A percentile compares a stretch with the other conserved stretches of the same genome.
phyloP scores from a whole-genome alignment of 1,284 basidiomycete genomes.

The Quambalaria eucalypti region DNA sequence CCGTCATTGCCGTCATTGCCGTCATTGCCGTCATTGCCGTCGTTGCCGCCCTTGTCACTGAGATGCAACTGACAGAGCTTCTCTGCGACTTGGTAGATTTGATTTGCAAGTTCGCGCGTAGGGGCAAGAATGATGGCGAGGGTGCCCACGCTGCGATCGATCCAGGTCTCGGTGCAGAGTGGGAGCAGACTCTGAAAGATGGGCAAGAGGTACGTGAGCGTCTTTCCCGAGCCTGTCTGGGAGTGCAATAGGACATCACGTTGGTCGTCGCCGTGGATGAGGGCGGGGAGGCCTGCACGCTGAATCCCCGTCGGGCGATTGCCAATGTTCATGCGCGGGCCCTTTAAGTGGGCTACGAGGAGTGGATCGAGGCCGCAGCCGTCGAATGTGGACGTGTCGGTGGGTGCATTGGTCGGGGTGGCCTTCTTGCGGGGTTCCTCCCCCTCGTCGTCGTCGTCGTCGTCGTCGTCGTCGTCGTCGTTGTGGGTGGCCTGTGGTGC shows the following conservation, averaged over 20 bases:
- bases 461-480: slow-evolving; percentile 12
- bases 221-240: slow-evolving; percentile 97
- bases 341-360: slow-evolving; percentile 65
- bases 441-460: slow-evolving; percentile 16
- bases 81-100: slow-evolving; percentile 70
- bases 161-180: slow-evolving; percentile 61
- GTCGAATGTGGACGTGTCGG: slow-evolving; percentile 48
- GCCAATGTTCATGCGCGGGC: slow-evolving; percentile 67
- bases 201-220: slow-evolving; percentile 84
- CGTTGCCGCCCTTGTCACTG: slow-evolving; percentile 7
- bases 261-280: not conserved
- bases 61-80: slow-evolving; percentile 50
- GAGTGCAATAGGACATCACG: slow-evolving; percentile 90
- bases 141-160: slow-evolving; percentile 72
- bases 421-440: not conserved
- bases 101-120: slow-evolving; percentile 87
- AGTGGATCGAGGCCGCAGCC: slow-evolving; percentile 67
- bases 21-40: slow-evolving; percentile 20
- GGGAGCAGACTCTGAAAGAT: slow-evolving; percentile 90
- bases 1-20: slow-evolving; percentile 11
- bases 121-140: slow-evolving; percentile 89
- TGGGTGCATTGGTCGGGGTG: slow-evolving; percentile 39
- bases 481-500: slow-evolving; percentile 4
- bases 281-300: slow-evolving; percentile 63
- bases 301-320: slow-evolving; percentile 82